A percentile compares a stretch with the other conserved stretches of the same genome.
These are phyloP conservation scores for Amphichorda felina DNA, from an alignment of 2,329 filamentous ascomycete species.

Conservation along the genomic window DNA sequence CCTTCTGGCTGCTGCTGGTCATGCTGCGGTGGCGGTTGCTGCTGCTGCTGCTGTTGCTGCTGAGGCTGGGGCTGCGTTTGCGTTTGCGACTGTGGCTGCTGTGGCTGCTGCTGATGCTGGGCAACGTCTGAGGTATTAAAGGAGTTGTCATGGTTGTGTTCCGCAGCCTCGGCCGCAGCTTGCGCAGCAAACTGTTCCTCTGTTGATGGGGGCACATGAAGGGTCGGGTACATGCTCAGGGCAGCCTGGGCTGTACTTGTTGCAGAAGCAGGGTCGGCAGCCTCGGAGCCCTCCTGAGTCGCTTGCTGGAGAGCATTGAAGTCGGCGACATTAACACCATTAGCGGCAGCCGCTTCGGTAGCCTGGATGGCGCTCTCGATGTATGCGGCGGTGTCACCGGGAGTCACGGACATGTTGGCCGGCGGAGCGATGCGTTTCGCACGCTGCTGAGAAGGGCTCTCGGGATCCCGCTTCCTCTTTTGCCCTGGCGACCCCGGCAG, in stretches of 20 bases:
- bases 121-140: slow-evolving; percentile 13
- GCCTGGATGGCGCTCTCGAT: slow-evolving; percentile 41
- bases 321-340: slow-evolving; percentile 36
- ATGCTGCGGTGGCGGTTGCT: slow-evolving; percentile 1
- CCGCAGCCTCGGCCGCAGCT: slow-evolving; percentile 18
- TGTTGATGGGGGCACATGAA: slow-evolving; percentile 44
- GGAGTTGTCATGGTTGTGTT: slow-evolving; percentile 18
- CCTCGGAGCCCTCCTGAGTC: slow-evolving; percentile 24
- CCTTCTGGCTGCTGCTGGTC: slow-evolving; percentile 13
- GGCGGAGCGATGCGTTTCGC: slow-evolving; percentile 34
- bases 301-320: slow-evolving; percentile 46
- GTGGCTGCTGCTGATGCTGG: slow-evolving; percentile 1
- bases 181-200: slow-evolving; percentile 50
- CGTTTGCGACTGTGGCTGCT: slow-evolving; percentile 1
- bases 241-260: slow-evolving; percentile 49
- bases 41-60: slow-evolving; percentile 1
- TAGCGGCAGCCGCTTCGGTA: slow-evolving; percentile 19
- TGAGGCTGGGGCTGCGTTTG: slow-evolving; percentile 4
- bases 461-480: slow-evolving; percentile 43
- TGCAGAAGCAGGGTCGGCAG: slow-evolving; percentile 26
- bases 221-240: slow-evolving; percentile 46
- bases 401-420: slow-evolving; percentile 29
- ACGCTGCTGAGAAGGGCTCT: slow-evolving; percentile 36
- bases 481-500: slow-evolving; percentile 30
- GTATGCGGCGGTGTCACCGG: slow-evolving; percentile 34